These are phyloP conservation scores for Penicillium rolfsii DNA, from an alignment of 2,329 filamentous ascomycete genomes.

Conservation along the genomic window DNA sequence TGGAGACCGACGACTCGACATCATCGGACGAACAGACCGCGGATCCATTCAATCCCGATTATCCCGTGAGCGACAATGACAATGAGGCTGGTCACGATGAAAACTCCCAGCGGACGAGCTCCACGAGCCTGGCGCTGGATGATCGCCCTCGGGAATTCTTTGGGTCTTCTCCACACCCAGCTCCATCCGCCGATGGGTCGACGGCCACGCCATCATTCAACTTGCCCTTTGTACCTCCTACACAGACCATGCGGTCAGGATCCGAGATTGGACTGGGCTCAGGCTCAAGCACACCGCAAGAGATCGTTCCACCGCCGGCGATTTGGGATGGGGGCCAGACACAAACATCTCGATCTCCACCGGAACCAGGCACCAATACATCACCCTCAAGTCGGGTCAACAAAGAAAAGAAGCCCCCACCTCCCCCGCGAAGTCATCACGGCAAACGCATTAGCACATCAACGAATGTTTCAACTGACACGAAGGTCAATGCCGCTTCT, in stretches of 20 bases:
- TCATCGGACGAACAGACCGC: constrained; percentile 39
- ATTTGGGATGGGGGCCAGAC: constrained; percentile 62
- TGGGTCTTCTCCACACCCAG: constrained; percentile 30
- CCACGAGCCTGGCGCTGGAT: constrained; percentile 15
- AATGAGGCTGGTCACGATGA: constrained; percentile 14
- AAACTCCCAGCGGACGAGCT: background rate
- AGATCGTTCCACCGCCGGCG: background rate
- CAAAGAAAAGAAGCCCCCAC: constrained; percentile 67
- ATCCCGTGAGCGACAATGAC: constrained; percentile 33
- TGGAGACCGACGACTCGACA: constrained; percentile 32
- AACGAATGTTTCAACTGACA: background rate
- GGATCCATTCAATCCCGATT: constrained; percentile 46
- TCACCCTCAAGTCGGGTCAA: constrained; percentile 38
- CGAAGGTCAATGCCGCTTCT: constrained; percentile 33
- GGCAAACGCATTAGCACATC: constrained; percentile 68
- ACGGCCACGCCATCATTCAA: constrained; percentile 14
- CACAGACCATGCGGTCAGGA: constrained; percentile 11
- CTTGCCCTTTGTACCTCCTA: constrained; percentile 9
- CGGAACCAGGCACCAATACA: constrained; percentile 57
- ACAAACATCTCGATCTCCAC: constrained; percentile 31
- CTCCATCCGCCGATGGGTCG: constrained; percentile 31
- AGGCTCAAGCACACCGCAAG: constrained; percentile 4
- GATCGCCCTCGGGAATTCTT: constrained; percentile 20
- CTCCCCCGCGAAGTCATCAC: constrained; percentile 73
- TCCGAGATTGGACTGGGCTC: constrained; percentile 2